phyloP scores from a whole-genome alignment of 2,329 filamentous ascomycete species.

The Epicoccum nigrum region DNA sequence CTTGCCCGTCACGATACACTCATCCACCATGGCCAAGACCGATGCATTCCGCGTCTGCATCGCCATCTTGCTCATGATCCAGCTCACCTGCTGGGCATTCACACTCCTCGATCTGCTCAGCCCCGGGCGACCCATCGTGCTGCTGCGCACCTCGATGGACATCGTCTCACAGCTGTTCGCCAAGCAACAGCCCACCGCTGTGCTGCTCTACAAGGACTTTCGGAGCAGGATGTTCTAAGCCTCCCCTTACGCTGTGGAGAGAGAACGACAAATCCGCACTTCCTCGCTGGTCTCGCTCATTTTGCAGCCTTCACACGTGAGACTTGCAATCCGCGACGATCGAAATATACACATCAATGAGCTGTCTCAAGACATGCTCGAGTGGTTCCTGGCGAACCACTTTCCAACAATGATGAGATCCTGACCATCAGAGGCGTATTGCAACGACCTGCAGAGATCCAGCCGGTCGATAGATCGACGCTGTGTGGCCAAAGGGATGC shows the following conservation, averaged over 20 bases:
- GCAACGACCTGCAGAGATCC: too few relatives aligned
- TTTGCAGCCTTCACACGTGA: not conserved
- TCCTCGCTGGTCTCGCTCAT: not conserved
- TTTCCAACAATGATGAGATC: not conserved
- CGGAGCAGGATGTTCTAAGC: conserved; percentile 16
- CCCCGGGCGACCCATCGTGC: conserved; percentile 33
- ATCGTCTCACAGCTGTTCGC: conserved; percentile 24
- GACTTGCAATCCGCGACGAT: not conserved
- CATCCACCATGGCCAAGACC: conserved; percentile 34
- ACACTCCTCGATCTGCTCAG: conserved; percentile 40
- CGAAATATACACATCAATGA: not conserved
- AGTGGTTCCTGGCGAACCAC: not conserved
- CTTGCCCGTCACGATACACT: not conserved
- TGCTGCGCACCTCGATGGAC: conserved; percentile 30
- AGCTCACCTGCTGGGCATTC: conserved; percentile 40
- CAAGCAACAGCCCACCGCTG: conserved; percentile 22
- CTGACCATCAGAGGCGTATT: too few relatives aligned
- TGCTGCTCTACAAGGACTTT: conserved; percentile 30
- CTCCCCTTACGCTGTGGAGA: not conserved
- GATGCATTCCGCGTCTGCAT: conserved; percentile 39
- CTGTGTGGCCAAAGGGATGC: too few relatives aligned
- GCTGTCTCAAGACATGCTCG: not conserved
- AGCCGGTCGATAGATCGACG: too few relatives aligned
- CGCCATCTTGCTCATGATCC: conserved; percentile 37
- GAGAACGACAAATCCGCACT: not conserved